A percentile compares a stretch with the other conserved stretches of the same genome.
Conservation (phyloP, 2,329 filamentous ascomycete species). For the Fusarium scirpi region DNA sequence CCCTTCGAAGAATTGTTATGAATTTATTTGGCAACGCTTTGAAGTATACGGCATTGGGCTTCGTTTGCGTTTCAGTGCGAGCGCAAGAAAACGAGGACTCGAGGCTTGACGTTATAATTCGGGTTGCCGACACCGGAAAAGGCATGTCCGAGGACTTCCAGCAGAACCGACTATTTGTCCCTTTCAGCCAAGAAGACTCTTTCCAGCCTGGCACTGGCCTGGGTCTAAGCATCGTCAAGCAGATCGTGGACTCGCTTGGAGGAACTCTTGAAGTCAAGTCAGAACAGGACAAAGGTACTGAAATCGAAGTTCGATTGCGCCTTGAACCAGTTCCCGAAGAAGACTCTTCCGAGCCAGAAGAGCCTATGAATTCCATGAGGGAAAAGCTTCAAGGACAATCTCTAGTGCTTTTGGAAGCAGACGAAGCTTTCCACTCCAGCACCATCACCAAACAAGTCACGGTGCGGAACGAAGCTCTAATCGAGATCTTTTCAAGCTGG, state of each 20-base stretch:
- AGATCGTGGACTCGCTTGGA: conserved; percentile 69
- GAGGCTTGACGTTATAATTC: conserved; percentile 53
- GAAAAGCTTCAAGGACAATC: conserved; percentile 30
- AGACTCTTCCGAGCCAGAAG: conserved; percentile 9
- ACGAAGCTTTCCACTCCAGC: conserved; percentile 3
- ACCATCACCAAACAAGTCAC: conserved; percentile 24
- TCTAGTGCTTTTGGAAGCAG: conserved; percentile 39
- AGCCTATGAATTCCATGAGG: conserved; percentile 19
- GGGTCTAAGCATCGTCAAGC: conserved; percentile 72
- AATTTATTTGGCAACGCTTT: conserved; percentile 72
- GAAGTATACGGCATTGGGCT: conserved; percentile 69
- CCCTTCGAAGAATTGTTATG: conserved; percentile 67
- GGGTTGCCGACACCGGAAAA: conserved; percentile 71
- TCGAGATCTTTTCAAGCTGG: conserved; percentile 50
- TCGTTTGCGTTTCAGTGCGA: conserved; percentile 57
- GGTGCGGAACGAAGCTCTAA: conserved; percentile 48
- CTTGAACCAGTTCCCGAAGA: conserved; percentile 44
- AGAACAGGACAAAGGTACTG: conserved; percentile 65
- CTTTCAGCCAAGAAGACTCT: conserved; percentile 72
- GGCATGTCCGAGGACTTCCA: conserved; percentile 74
- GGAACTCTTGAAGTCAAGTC: conserved; percentile 70
- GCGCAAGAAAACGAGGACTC: conserved; percentile 41
- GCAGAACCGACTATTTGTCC: conserved; percentile 68
- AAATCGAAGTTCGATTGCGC: conserved; percentile 62
- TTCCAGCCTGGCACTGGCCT: conserved; percentile 71